phyloP scores from a whole-genome alignment of 1,284 basidiomycete genomes.

The Cryptococcus sp. region DNA sequence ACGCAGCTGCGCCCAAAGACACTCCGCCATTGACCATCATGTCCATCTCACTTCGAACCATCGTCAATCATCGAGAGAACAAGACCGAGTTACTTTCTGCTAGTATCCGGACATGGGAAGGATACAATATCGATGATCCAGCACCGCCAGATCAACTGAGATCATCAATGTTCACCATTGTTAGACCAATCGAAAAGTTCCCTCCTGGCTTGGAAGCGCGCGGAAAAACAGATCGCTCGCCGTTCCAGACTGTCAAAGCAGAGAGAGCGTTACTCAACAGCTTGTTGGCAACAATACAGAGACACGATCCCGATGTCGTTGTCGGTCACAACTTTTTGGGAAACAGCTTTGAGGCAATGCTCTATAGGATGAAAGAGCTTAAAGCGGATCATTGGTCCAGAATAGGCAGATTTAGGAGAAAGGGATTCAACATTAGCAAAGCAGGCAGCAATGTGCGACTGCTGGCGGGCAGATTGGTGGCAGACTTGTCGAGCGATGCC shows the following conservation, averaged over 20 bases:
- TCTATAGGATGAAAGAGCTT: constrained; percentile 87
- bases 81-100: constrained; percentile 89
- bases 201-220: constrained; percentile 78
- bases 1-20: constrained; percentile 72
- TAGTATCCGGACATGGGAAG: constrained; percentile 83
- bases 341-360: constrained; percentile 85
- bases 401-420: constrained; percentile 85
- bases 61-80: constrained; percentile 92
- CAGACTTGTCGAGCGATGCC: constrained; percentile 90
- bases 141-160: constrained; percentile 83
- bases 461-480: constrained; percentile 81
- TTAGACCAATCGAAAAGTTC: constrained; percentile 87
- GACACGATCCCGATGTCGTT: constrained; percentile 90
- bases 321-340: constrained; percentile 94
- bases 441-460: constrained; percentile 85
- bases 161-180: constrained; percentile 81
- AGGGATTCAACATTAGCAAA: constrained; percentile 68
- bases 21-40: constrained; percentile 87
- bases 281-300: constrained; percentile 78
- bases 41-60: constrained; percentile 84
- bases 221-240: constrained; percentile 66
- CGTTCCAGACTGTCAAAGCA: constrained; percentile 74
- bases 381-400: constrained; percentile 92
- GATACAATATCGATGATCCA: constrained; percentile 81
- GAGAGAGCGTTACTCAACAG: constrained; percentile 85